Evolutionary conservation across 306 rosid genomes (phyloP).

Genomic region (Quercus ilex): DNA sequence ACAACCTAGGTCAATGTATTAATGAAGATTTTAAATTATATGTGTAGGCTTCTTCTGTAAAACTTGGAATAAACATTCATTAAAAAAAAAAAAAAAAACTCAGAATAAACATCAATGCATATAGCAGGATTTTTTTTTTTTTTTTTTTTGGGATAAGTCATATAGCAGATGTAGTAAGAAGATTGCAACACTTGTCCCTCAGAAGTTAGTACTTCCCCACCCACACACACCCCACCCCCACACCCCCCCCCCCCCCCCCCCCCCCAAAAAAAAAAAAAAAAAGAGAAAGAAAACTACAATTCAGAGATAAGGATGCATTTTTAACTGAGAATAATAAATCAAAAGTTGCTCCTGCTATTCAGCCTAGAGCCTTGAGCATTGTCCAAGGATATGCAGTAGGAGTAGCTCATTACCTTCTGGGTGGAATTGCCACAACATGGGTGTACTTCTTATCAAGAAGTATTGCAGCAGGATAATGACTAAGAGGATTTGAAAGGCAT

Average conservation of each 20-base stretch:
- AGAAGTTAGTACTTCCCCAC: neutral
- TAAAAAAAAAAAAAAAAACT: neutral
- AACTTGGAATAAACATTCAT: neutral
- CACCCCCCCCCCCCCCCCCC: no score
- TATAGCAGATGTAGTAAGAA: neutral
- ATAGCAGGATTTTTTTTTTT: neutral
- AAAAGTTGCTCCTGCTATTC: neutral
- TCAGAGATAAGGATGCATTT: neutral
- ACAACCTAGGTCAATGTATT: constrained; percentile 21
- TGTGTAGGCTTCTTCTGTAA: neutral
- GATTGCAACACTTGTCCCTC: neutral
- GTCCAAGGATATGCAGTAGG: neutral
- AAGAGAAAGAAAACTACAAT: neutral
- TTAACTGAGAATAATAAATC: no score
- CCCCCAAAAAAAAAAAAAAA: no score
- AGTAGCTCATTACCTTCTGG: constrained; percentile 17
- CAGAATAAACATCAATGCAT: neutral
- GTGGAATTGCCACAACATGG: constrained; percentile 14
- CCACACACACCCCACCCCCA: no score
- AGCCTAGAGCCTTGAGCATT: neutral
- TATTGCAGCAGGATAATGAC: no score
- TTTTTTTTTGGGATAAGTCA: no score
- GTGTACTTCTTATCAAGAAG: constrained; percentile 20
- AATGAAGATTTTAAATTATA: constrained; percentile 2
- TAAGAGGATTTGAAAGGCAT: neutral